Evolutionary conservation across 2,329 filamentous ascomycete genomes (phyloP).

Genomic region (Phyllosticta capitalensis): DNA sequence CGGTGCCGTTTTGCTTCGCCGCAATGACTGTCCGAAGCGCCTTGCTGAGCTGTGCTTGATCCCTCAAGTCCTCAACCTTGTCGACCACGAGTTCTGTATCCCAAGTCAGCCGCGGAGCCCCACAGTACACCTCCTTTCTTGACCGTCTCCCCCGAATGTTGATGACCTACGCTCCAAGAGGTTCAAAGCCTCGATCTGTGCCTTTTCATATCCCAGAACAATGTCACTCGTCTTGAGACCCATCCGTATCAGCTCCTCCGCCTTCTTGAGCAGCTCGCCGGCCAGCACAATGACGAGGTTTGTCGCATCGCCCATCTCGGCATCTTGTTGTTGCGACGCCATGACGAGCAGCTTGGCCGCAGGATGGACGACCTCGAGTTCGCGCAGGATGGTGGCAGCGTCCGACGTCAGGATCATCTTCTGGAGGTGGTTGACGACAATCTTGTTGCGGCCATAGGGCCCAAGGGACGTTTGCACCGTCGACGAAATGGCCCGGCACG

Average conservation of each 20-base stretch:
- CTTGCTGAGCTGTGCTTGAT: conserved; percentile 79
- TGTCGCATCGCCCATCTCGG: conserved; percentile 97
- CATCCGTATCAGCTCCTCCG: conserved; percentile 92
- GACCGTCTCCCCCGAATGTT: not conserved
- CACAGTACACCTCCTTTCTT: not conserved
- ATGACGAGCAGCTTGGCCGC: conserved; percentile 96
- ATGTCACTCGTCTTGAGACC: conserved; percentile 98
- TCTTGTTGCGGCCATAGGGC: conserved; percentile 97
- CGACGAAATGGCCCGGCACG: conserved; percentile 87
- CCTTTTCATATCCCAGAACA: conserved; percentile 89
- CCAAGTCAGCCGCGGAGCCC: conserved; percentile 14
- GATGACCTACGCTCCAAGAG: conserved; percentile 56
- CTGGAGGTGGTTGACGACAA: conserved; percentile 98
- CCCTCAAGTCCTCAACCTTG: conserved; percentile 74
- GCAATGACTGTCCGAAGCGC: conserved; percentile 91
- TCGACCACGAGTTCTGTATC: conserved; percentile 70
- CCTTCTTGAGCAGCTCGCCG: conserved; percentile 91
- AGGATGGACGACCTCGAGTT: conserved; percentile 96
- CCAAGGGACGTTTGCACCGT: conserved; percentile 96
- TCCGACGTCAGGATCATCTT: conserved; percentile 99
- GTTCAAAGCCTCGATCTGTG: conserved; percentile 78
- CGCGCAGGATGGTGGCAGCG: conserved; percentile 90
- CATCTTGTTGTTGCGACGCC: conserved; percentile 97
- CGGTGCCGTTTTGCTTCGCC: conserved; percentile 91
- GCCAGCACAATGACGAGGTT: conserved; percentile 95